These are phyloP conservation scores for Gymnopilus junonius DNA, from an alignment of 768 basidiomycete genomes.

Conservation along the genomic window DNA sequence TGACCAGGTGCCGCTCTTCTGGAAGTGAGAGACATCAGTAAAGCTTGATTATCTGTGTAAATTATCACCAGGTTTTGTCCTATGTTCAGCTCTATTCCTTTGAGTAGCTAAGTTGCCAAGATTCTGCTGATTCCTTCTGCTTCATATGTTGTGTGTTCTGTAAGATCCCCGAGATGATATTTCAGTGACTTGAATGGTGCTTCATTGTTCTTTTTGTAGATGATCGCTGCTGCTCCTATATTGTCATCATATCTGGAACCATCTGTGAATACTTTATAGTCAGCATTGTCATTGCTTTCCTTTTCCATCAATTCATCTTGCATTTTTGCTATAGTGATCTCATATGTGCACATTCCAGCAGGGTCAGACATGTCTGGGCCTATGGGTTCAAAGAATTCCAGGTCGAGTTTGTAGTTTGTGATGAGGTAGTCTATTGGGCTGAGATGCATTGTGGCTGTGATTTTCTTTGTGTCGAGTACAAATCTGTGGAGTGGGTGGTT, in stretches of 20 bases:
- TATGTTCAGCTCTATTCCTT: background rate
- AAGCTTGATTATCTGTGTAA: background rate
- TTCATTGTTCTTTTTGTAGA: background rate
- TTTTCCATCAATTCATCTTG: background rate
- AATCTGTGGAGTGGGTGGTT: background rate
- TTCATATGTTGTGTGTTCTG: conserved; percentile 23
- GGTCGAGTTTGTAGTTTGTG: background rate
- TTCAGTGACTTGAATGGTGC: background rate
- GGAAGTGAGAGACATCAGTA: background rate
- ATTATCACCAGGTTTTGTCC: background rate
- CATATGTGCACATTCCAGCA: background rate
- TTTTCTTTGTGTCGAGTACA: background rate
- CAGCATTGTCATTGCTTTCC: background rate
- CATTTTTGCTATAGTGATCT: background rate
- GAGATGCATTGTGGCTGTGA: background rate
- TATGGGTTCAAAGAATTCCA: background rate
- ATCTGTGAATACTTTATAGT: conserved; percentile 15
- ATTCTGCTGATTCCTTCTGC: conserved; percentile 25
- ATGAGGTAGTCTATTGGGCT: background rate
- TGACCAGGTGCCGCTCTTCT: background rate
- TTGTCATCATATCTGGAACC: conserved; percentile 6
- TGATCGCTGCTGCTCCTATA: conserved; percentile 25
- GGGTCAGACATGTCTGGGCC: background rate
- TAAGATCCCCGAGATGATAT: conserved; percentile 16
- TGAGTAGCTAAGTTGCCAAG: conserved; percentile 8